Evolutionary conservation across 345 rosid species (phyloP).

Genomic region (Dimocarpus longan): DNA sequence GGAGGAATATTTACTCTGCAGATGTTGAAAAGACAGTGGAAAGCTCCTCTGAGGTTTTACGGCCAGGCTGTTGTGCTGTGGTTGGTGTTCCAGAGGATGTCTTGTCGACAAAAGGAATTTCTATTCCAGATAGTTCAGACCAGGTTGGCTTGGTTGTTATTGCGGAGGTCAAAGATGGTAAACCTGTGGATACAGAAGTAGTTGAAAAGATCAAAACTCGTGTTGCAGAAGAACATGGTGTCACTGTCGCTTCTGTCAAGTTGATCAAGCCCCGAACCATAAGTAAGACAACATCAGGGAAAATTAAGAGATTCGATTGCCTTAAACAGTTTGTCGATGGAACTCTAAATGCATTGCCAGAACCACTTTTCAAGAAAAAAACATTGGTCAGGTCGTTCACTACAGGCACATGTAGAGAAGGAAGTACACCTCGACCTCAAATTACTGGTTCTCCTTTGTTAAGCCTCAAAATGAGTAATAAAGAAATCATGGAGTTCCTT

Average conservation of each 20-base stretch:
- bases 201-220: conserved; percentile 45
- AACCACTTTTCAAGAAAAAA: conserved; percentile 41
- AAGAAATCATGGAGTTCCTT: conserved; percentile 52
- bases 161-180: conserved; percentile 65
- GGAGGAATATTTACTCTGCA: conserved; percentile 69
- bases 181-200: conserved; percentile 41
- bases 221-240: conserved; percentile 67
- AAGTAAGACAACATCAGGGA: conserved; percentile 70
- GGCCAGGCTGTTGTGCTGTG: conserved; percentile 78
- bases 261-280: conserved; percentile 65
- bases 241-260: conserved; percentile 49
- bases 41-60: conserved; percentile 50
- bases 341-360: conserved; percentile 42
- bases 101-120: conserved; percentile 57
- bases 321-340: conserved; percentile 61
- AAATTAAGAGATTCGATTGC: conserved; percentile 76
- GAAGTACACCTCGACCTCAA: conserved; percentile 46
- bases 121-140: conserved; percentile 56
- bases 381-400: conserved; percentile 44
- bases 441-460: conserved; percentile 32
- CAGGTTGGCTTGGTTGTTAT: conserved; percentile 67
- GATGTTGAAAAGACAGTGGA: conserved; percentile 77
- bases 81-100: conserved; percentile 69
- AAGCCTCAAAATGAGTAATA: conserved; percentile 34
- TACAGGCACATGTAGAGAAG: conserved; percentile 51